Percentiles rank a stretch among this genome's conserved stretches.
Conservation (phyloP, 495 filamentous ascomycete genomes). For the Trypethelium eluteriae region DNA sequence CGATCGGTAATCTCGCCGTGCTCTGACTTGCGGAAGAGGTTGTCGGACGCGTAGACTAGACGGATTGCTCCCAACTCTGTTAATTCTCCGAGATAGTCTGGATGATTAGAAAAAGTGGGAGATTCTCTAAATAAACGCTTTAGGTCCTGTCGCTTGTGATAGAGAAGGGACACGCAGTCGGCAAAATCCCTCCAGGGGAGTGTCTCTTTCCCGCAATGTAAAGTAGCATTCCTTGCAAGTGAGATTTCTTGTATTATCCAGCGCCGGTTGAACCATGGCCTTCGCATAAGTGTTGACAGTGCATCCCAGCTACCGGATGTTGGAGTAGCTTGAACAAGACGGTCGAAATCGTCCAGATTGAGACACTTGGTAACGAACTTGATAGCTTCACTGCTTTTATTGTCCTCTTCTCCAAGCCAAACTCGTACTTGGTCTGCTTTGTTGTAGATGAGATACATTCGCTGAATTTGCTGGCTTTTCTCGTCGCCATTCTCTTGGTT, state of each 20-base stretch:
- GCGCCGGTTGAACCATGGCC: conserved; percentile 24
- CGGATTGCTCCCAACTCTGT: conserved; percentile 17
- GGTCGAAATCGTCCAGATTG: conserved; percentile 22
- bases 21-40: conserved; percentile 23
- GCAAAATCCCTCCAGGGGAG: conserved; percentile 23
- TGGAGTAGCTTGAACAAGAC: conserved; percentile 14
- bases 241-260: conserved; percentile 28
- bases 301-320: conserved; percentile 18
- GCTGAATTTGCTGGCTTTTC: conserved; percentile 21
- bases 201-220: conserved; percentile 20
- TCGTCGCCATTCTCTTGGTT: conserved; percentile 18
- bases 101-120: conserved; percentile 18
- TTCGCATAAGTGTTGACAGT: conserved; percentile 22
- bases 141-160: conserved; percentile 17
- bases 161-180: conserved; percentile 18
- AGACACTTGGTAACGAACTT: conserved; percentile 20
- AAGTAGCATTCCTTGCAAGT: conserved; percentile 17
- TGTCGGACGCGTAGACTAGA: conserved; percentile 19
- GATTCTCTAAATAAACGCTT: conserved; percentile 20
- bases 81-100: conserved; percentile 23
- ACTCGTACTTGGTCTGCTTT: conserved; percentile 17
- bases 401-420: conserved; percentile 22
- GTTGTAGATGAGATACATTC: conserved; percentile 24
- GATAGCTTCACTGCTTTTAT: conserved; percentile 19
- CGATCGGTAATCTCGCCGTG: conserved; percentile 17